Conservation (phyloP, 371 early-diverging fungal species). For the Entomophthora muscae region DNA sequence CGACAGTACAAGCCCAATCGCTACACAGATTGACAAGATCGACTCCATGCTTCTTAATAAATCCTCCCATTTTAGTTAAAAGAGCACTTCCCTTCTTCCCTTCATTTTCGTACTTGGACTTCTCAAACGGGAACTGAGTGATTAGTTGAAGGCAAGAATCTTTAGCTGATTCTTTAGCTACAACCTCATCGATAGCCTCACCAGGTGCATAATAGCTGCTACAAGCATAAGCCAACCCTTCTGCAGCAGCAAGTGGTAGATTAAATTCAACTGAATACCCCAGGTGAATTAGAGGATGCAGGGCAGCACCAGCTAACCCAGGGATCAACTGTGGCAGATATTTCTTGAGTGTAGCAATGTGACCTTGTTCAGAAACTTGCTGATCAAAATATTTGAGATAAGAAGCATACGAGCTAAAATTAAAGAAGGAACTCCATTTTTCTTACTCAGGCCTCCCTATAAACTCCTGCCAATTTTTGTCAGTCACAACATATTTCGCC, state of each 20-base stretch:
- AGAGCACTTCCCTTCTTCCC: neutral
- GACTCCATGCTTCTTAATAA: neutral
- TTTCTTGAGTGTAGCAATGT: neutral
- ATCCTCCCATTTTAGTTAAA: neutral
- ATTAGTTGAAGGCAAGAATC: neutral
- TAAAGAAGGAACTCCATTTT: neutral
- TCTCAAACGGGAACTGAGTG: neutral
- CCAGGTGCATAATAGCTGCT: neutral
- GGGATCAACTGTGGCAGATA: constrained; percentile 1
- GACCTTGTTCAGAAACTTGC: neutral
- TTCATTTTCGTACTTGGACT: neutral
- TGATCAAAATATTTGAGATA: constrained; percentile 8
- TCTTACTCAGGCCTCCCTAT: constrained; percentile 4
- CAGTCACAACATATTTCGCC: neutral
- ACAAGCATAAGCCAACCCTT: constrained; percentile 10
- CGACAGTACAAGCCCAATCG: neutral
- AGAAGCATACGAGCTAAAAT: constrained; percentile 1
- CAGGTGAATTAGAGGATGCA: constrained; percentile 10
- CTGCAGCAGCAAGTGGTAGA: neutral
- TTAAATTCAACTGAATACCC: constrained; percentile 10
- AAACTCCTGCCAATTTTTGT: constrained; percentile 6
- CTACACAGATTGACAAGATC: neutral
- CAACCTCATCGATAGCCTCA: neutral
- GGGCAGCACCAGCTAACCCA: constrained; percentile 4
- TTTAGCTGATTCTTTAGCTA: neutral